A percentile compares a stretch with the other conserved stretches of the same genome.
phyloP scores from a whole-genome alignment of 768 basidiomycete genomes.

The Mycena chlorophos region DNA sequence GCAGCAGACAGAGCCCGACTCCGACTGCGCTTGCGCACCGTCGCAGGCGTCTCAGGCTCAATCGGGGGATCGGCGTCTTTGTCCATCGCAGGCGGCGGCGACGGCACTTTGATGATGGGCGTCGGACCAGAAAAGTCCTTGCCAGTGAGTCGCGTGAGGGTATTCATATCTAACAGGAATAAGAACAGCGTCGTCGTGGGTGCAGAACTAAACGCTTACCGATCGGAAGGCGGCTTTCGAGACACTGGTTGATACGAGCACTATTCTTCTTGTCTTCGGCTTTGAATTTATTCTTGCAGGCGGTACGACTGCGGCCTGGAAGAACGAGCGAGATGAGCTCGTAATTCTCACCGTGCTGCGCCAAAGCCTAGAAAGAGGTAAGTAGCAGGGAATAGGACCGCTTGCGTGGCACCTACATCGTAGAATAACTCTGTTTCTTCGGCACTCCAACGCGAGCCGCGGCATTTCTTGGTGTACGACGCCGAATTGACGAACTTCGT shows the following conservation, averaged over 20 bases:
- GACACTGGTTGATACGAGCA: slow-evolving; percentile 69
- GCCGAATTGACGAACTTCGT: slow-evolving; percentile 85
- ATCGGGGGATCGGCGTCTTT: slow-evolving; percentile 8
- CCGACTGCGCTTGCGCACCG: slow-evolving; percentile 26
- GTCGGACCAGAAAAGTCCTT: slow-evolving; percentile 83
- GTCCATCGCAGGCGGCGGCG: slow-evolving; percentile 32
- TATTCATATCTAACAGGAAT: slow-evolving; percentile 58
- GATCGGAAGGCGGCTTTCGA: slow-evolving; percentile 76
- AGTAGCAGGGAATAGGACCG: slow-evolving; percentile 7
- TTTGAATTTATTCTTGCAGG: slow-evolving; percentile 93
- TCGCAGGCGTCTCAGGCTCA: slow-evolving; percentile 5
- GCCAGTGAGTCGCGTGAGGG: slow-evolving; percentile 76
- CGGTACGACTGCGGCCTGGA: slow-evolving; percentile 81
- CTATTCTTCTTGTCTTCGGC: slow-evolving; percentile 82
- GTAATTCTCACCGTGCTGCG: slow-evolving; percentile 90
- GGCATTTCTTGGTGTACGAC: slow-evolving; percentile 76
- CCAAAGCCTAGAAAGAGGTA: slow-evolving; percentile 62
- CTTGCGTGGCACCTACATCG: slow-evolving; percentile 51
- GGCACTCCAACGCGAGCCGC: slow-evolving; percentile 86
- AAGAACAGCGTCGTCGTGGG: background rate
- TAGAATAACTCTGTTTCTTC: slow-evolving; percentile 90
- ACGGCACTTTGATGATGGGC: slow-evolving; percentile 58
- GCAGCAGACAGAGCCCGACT: slow-evolving; percentile 21
- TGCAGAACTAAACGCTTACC: slow-evolving; percentile 45
- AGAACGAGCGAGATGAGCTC: slow-evolving; percentile 86